Conservation (phyloP, 495 filamentous ascomycete species). For the Aspergillus homomorphus region DNA sequence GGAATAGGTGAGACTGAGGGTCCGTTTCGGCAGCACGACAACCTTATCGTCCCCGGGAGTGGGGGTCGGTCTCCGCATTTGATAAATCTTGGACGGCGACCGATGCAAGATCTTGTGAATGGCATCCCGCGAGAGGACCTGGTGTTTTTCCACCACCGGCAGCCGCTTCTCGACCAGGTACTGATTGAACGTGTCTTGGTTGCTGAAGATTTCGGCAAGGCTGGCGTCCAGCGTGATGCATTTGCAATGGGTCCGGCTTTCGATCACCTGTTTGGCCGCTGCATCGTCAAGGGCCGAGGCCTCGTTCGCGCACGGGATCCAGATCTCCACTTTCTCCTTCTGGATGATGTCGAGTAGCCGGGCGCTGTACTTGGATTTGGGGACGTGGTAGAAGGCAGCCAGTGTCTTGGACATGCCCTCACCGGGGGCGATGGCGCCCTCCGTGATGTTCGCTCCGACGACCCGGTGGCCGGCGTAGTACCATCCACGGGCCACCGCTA, state of each 20-base stretch:
- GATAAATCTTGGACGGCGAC: constrained; percentile 50
- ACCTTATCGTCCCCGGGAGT: constrained; percentile 45
- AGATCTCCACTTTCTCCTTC: constrained; percentile 63
- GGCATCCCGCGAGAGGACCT: constrained; percentile 55
- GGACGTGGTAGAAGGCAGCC: constrained; percentile 51
- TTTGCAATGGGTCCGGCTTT: constrained; percentile 54
- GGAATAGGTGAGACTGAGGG: constrained; percentile 49
- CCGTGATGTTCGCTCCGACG: constrained; percentile 66
- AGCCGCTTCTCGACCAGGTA: constrained; percentile 51
- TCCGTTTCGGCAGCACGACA: constrained; percentile 55
- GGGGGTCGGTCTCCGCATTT: constrained; percentile 57
- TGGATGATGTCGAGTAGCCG: constrained; percentile 55
- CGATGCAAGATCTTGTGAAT: constrained; percentile 55
- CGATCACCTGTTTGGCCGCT: constrained; percentile 58
- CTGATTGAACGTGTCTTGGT: constrained; percentile 57
- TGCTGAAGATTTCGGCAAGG: constrained; percentile 50
- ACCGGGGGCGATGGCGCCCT: constrained; percentile 41
- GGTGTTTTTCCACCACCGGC: constrained; percentile 55
- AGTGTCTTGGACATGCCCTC: constrained; percentile 46
- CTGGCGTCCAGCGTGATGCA: constrained; percentile 55
- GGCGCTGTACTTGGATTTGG: constrained; percentile 44
- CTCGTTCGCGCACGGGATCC: constrained; percentile 68
- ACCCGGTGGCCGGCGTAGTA: constrained; percentile 64
- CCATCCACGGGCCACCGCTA: constrained; percentile 65
- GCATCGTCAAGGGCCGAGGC: constrained; percentile 60